Conservation (phyloP, 257 asterid species). For the Jacaranda mimosifolia region DNA sequence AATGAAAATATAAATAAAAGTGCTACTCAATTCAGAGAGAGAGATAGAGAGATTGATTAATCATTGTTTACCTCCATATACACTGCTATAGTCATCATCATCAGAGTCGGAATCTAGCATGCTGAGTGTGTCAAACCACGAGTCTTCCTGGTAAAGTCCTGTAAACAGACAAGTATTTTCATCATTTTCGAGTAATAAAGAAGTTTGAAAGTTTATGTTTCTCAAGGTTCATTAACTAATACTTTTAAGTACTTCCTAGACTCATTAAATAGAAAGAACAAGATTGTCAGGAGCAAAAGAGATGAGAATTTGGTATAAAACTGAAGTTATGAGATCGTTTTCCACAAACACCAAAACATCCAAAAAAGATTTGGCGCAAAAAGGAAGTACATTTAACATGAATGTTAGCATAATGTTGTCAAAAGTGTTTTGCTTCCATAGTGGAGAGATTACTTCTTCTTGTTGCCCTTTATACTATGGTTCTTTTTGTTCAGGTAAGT, state of each 20-base stretch:
- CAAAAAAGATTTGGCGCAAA: too few relatives aligned
- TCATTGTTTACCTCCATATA: constrained; percentile 59
- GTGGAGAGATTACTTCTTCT: too few relatives aligned
- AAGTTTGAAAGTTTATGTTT: not conserved
- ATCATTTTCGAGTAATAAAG: not conserved
- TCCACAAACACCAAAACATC: too few relatives aligned
- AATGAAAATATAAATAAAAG: constrained; percentile 13
- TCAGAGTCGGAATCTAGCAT: constrained; percentile 82
- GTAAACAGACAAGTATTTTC: constrained; percentile 32
- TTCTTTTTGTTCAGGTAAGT: not conserved
- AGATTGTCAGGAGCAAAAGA: not conserved
- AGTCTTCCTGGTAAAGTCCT: constrained; percentile 77
- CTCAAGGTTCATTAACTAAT: constrained; percentile 16
- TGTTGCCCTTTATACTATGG: too few relatives aligned
- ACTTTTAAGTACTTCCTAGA: not conserved
- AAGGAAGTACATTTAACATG: too few relatives aligned
- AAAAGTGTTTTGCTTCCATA: too few relatives aligned
- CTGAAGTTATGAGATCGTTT: too few relatives aligned
- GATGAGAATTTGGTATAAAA: not conserved
- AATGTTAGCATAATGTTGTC: too few relatives aligned
- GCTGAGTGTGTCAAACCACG: constrained; percentile 86
- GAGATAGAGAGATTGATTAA: not conserved
- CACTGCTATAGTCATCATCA: constrained; percentile 84
- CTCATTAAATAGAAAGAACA: too few relatives aligned
- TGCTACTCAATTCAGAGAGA: not conserved